Percentiles rank a stretch among this genome's conserved stretches.
phyloP scores from a whole-genome alignment of 1,284 basidiomycete species.

The Leccinum angustisporum region DNA sequence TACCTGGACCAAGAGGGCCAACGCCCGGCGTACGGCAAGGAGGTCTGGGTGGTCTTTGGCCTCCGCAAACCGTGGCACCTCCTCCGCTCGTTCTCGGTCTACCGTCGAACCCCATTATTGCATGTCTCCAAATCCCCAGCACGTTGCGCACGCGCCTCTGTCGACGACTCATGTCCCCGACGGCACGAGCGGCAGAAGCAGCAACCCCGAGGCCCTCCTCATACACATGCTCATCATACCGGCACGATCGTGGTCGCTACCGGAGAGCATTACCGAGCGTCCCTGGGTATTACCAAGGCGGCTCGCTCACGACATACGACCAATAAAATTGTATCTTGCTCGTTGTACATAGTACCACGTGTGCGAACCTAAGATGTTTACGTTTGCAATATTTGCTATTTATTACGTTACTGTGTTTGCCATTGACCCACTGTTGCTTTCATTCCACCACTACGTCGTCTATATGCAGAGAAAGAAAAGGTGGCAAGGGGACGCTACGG shows the following conservation, averaged over 20 bases:
- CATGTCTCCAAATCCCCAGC: constrained; percentile 35
- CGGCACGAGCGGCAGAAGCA: constrained; percentile 16
- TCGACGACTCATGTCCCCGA: constrained; percentile 10
- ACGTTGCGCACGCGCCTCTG: constrained; percentile 29
- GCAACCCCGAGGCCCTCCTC: constrained; percentile 11
- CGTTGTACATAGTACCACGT: no score
- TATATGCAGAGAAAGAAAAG: no score
- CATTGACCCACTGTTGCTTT: no score
- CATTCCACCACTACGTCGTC: no score
- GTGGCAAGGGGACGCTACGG: no score
- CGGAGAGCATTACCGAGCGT: constrained; percentile 50
- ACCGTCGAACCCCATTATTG: constrained; percentile 38
- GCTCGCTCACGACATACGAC: no score
- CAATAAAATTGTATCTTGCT: no score
- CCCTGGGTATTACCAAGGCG: no score
- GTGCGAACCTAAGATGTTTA: no score
- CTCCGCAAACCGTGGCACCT: constrained; percentile 85
- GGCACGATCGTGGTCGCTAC: constrained; percentile 27
- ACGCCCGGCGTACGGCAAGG: constrained; percentile 84
- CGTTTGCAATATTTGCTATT: no score
- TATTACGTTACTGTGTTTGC: no score
- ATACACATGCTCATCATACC: constrained; percentile 13
- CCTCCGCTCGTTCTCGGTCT: constrained; percentile 30
- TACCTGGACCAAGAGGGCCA: constrained; percentile 80
- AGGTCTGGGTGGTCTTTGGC: constrained; percentile 79